phyloP scores from a whole-genome alignment of 257 asterid species.

The Nicotiana paniculata region DNA sequence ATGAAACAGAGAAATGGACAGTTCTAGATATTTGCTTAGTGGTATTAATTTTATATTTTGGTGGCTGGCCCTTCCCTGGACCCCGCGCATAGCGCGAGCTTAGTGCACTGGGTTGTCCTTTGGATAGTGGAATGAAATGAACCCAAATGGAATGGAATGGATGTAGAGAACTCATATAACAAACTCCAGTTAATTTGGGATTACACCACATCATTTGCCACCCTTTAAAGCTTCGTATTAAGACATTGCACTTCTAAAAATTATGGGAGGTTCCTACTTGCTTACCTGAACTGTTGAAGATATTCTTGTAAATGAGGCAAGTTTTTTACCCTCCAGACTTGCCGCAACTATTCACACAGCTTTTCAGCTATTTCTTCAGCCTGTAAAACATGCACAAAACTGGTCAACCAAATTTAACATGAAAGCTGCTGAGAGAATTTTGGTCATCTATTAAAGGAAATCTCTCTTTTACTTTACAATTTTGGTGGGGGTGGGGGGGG shows the following conservation, averaged over 20 bases:
- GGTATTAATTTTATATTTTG: no score
- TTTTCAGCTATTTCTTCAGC: slow-evolving; percentile 98
- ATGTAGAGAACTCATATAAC: background rate
- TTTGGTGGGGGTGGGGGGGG: background rate
- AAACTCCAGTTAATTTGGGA: background rate
- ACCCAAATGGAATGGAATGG: background rate
- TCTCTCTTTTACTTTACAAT: background rate
- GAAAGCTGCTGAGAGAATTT: background rate
- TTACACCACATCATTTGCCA: background rate
- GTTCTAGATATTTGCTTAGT: no score
- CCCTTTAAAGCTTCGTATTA: background rate
- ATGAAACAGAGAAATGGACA: no score
- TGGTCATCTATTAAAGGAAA: background rate
- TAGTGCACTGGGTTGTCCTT: background rate
- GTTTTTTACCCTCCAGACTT: slow-evolving; percentile 86
- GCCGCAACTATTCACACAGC: slow-evolving; percentile 88
- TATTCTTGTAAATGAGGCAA: slow-evolving; percentile 83
- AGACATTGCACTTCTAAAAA: background rate
- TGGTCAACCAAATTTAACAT: background rate
- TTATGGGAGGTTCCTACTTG: background rate
- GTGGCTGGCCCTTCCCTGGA: no score
- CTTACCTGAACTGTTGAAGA: slow-evolving; percentile 89
- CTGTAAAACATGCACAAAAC: slow-evolving; percentile 31
- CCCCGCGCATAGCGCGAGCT: no score
- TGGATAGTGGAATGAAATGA: background rate